Evolutionary conservation across 495 filamentous ascomycete genomes (phyloP).

Genomic region (Aspergillus hancockii): DNA sequence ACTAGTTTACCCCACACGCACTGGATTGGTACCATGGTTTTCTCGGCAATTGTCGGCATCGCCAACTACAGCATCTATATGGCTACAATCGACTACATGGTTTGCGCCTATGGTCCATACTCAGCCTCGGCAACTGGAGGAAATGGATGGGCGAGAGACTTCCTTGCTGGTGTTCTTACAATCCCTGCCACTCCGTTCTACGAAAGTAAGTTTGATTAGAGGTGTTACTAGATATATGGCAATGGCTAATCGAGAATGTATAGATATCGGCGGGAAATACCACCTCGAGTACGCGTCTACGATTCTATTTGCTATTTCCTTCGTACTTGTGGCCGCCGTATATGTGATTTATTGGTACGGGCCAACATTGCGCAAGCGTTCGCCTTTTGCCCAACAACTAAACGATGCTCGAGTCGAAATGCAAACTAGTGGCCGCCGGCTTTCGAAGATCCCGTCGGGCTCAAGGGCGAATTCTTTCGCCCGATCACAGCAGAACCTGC

Average conservation of each 20-base stretch:
- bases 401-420: slow-evolving; percentile 51
- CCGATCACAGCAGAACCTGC: slow-evolving; percentile 50
- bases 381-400: slow-evolving; percentile 74
- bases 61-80: slow-evolving; percentile 73
- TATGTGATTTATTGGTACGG: slow-evolving; percentile 81
- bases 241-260: slow-evolving; percentile 7
- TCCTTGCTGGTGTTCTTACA: slow-evolving; percentile 78
- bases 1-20: slow-evolving; percentile 57
- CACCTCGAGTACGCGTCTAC: slow-evolving; percentile 70
- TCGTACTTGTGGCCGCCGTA: slow-evolving; percentile 68
- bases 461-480: slow-evolving; percentile 48
- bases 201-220: slow-evolving; percentile 37
- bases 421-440: slow-evolving; percentile 38
- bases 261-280: slow-evolving; percentile 60
- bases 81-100: slow-evolving; percentile 77
- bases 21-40: slow-evolving; percentile 68
- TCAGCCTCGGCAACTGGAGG: slow-evolving; percentile 72
- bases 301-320: slow-evolving; percentile 70
- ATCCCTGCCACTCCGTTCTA: slow-evolving; percentile 74
- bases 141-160: slow-evolving; percentile 76
- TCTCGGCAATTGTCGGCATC: slow-evolving; percentile 64
- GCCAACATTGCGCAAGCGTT: slow-evolving; percentile 64
- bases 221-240: background rate
- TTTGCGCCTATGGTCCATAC: slow-evolving; percentile 70
- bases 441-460: slow-evolving; percentile 38